phyloP scores from a whole-genome alignment of 2,329 filamentous ascomycete species.

The Ambrosiella xylebori region DNA sequence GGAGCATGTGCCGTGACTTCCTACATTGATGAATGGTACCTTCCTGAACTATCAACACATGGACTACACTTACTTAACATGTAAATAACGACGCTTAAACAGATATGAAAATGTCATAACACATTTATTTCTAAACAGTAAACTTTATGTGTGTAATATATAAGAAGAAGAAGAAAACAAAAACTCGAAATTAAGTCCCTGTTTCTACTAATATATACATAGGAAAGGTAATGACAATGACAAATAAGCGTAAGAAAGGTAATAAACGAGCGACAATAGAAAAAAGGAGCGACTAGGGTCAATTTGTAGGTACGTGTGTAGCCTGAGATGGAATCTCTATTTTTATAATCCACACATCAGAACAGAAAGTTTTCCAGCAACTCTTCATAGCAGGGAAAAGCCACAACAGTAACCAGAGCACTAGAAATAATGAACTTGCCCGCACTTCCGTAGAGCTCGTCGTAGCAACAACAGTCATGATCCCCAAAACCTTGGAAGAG shows the following conservation, averaged over 20 bases:
- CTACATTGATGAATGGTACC: not conserved
- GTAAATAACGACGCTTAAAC: not conserved
- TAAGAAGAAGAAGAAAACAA: conserved; percentile 4
- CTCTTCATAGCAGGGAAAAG: not conserved
- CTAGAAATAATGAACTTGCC: not conserved
- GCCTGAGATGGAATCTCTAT: not conserved
- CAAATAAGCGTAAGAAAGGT: not conserved
- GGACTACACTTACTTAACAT: not conserved
- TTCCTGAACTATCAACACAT: not conserved
- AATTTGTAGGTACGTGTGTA: not conserved
- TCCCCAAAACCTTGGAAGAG: not conserved
- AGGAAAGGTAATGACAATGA: not conserved
- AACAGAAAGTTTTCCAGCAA: not conserved
- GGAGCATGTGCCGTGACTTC: too few relatives aligned
- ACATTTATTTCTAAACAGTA: not conserved
- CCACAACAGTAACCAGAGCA: not conserved
- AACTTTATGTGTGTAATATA: not conserved
- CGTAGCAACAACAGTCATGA: conserved; percentile 11
- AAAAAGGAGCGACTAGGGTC: conserved; percentile 3
- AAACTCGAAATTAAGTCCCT: not conserved
- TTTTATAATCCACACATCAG: not conserved
- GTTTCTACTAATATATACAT: not conserved
- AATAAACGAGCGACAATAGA: not conserved
- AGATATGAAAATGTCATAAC: not conserved
- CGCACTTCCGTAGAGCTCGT: not conserved